phyloP scores from a whole-genome alignment of 1,139 yeast genomes.

The Suhomyces bribrorum region DNA sequence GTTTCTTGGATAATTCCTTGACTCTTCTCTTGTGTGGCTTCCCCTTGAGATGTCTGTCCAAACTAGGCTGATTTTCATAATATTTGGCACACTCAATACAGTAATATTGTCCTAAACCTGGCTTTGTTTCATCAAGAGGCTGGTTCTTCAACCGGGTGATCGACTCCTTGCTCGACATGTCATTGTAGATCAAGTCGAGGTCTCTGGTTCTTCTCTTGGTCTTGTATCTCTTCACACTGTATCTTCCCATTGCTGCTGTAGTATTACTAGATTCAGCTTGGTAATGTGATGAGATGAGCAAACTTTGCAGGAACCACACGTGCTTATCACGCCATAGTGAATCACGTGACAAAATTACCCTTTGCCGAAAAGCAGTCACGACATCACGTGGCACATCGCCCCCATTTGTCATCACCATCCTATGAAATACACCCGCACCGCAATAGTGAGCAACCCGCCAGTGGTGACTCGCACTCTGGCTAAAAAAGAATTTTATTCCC shows the following conservation, averaged over 20 bases:
- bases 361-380: constrained; percentile 13
- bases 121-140: constrained; percentile 83
- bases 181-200: constrained; percentile 78
- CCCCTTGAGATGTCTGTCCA: constrained; percentile 69
- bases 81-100: constrained; percentile 94
- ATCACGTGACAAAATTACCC: background rate
- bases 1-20: constrained; percentile 70
- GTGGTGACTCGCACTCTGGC: constrained; percentile 1
- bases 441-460: constrained; percentile 4
- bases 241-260: constrained; percentile 67
- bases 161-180: constrained; percentile 63
- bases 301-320: background rate
- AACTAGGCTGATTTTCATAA: constrained; percentile 75
- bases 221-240: constrained; percentile 72
- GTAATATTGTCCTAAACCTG: constrained; percentile 93
- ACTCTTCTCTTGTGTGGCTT: constrained; percentile 87
- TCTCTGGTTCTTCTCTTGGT: constrained; percentile 85
- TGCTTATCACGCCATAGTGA: background rate
- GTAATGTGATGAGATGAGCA: background rate
- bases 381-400: constrained; percentile 4
- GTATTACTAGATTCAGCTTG: background rate
- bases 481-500: constrained; percentile 12
- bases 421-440: constrained; percentile 5
- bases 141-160: constrained; percentile 71
- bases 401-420: background rate